Evolutionary conservation across 2,329 filamentous ascomycete genomes (phyloP), one percentile per base, ranked within the genome.

Genomic region (Aspergillus awamori): DNA sequence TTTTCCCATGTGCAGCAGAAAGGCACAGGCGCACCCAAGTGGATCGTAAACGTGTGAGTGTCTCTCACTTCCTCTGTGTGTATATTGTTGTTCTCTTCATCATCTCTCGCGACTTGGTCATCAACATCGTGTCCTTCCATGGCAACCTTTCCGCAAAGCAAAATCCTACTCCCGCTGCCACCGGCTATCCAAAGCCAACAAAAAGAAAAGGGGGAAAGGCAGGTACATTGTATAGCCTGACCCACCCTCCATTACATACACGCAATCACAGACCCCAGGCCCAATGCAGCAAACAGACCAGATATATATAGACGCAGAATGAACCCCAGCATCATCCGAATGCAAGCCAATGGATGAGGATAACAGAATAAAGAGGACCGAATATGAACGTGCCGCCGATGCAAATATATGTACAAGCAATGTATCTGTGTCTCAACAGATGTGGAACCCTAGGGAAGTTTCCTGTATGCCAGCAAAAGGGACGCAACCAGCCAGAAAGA

Each of bases 361-460:
- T 45, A 63, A 58, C 51, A 47, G 36, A 60, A 63, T 49, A 47
- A 58, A 52, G 53, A 48, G 56, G 55, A 41, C 55, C 56, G 55
- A 62, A 58, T 58, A 65, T 63, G 65, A 59, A 61, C 63, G 59
- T 67, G 67, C 65, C 66, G 54, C 67, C 61, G 61, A 68, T 70
- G 66, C 65, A 61, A 70, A 65, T 67, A 75, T 75, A 75, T 75
- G 69, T 74, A 75, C 72, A 75, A 67, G 65, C 61, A 68, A 70
- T 67, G 66, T 68, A 70, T 62, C 66, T 55, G 58, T 64, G 56
- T 62, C 52, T 60, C 24, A 56, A 56, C 39, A 47, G 39, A 56
- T n/a, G 30, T 39, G 41, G 24, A 56, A 47, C 41, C 53, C 53
- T 22, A 17, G 38, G 28, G 26, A 24, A 66, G 63, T 57, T 63